These are phyloP conservation scores for Phytopythium vexans DNA, from an alignment of 352 stramenopile species.

Conservation along the genomic window DNA sequence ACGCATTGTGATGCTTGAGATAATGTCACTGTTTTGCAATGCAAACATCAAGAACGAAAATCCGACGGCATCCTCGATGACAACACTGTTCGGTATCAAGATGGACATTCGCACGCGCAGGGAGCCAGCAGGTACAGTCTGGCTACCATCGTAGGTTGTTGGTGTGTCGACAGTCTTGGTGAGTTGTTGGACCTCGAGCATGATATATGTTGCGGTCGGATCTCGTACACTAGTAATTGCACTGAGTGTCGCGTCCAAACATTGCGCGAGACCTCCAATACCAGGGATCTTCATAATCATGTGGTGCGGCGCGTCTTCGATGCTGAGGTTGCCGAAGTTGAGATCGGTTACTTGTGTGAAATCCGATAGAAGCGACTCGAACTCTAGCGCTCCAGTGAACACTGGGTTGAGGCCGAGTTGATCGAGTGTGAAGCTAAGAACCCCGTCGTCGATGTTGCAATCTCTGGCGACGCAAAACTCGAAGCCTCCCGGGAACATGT, in stretches of 20 bases:
- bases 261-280: neutral
- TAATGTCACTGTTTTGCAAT: slow-evolving; percentile 5
- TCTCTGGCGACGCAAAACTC: slow-evolving; percentile 12
- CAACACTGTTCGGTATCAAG: too few species aligned
- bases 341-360: slow-evolving; percentile 2
- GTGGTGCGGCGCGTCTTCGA: neutral
- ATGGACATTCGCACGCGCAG: too few species aligned
- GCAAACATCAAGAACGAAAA: slow-evolving; percentile 15
- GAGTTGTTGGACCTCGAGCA: too few species aligned
- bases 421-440: slow-evolving; percentile 13
- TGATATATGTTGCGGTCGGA: too few species aligned
- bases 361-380: neutral
- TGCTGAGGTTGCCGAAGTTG: slow-evolving; percentile 1
- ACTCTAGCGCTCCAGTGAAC: neutral
- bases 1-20: slow-evolving; percentile 3
- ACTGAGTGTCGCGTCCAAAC: too few species aligned
- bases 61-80: neutral
- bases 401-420: neutral
- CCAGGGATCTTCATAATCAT: slow-evolving; percentile 2
- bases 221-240: too few species aligned
- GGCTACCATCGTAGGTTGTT: neutral
- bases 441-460: slow-evolving; percentile 12
- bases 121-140: neutral
- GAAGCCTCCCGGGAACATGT: slow-evolving; percentile 12
- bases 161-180: too few species aligned